These are phyloP conservation scores for Hamigera avellanea DNA, from an alignment of 495 filamentous ascomycete genomes.

Conservation along the genomic window DNA sequence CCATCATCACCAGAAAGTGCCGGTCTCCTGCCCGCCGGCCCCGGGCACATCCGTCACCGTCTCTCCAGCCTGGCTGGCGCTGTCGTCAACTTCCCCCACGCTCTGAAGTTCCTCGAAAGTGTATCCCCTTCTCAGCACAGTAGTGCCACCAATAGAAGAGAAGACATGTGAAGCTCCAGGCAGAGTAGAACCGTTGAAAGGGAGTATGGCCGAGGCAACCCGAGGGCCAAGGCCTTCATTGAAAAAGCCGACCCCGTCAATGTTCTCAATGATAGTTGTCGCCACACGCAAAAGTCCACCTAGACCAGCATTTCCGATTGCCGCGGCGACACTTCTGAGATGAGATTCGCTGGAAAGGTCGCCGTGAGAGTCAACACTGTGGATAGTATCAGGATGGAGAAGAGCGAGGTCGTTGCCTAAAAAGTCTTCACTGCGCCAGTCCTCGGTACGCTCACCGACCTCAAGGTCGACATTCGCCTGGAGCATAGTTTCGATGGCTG, in stretches of 20 bases:
- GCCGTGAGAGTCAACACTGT: not conserved
- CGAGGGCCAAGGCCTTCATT: conserved; percentile 13
- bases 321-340: conserved; percentile 8
- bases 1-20: too few species aligned
- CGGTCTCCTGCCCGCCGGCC: too few species aligned
- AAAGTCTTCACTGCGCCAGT: conserved; percentile 16
- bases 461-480: conserved; percentile 17
- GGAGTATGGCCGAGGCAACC: too few species aligned
- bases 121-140: too few species aligned
- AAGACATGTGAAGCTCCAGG: too few species aligned
- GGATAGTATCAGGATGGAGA: not conserved
- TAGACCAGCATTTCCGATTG: conserved; percentile 19
- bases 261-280: conserved; percentile 20
- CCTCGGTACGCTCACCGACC: conserved; percentile 19
- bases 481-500: conserved; percentile 14
- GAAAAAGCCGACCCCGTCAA: conserved; percentile 24
- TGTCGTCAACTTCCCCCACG: conserved; percentile 10
- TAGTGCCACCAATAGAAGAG: too few species aligned
- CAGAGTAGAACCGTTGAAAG: too few species aligned
- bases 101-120: conserved; percentile 11
- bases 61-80: conserved; percentile 1
- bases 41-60: not conserved
- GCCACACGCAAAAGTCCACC: conserved; percentile 19
- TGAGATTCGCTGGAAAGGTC: not conserved
- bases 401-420: conserved; percentile 11